phyloP scores from a whole-genome alignment of 345 rosid species.

The Rubroshorea leprosula region DNA sequence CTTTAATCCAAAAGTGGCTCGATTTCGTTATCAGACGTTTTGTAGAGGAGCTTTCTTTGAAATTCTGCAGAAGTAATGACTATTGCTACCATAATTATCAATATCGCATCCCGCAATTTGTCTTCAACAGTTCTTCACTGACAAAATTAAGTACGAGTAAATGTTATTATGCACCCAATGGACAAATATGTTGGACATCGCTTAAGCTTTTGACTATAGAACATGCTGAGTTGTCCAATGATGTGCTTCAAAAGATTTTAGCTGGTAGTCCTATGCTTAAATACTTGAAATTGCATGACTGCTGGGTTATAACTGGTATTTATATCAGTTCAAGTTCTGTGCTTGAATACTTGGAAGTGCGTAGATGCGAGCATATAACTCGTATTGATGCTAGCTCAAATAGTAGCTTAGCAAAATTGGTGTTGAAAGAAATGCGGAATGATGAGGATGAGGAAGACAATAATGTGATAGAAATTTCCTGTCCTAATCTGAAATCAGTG shows the following conservation, averaged over 20 bases:
- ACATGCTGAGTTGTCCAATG: neutral
- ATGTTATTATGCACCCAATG: neutral
- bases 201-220: neutral
- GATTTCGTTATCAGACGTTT: neutral
- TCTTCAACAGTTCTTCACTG: neutral
- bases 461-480: neutral
- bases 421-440: neutral
- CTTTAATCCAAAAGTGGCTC: neutral
- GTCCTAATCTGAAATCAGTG: conserved; percentile 4
- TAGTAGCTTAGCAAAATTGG: neutral
- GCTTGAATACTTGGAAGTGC: neutral
- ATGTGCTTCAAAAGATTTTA: neutral
- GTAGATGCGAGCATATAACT: neutral
- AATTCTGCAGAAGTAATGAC: neutral
- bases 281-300: neutral
- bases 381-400: neutral
- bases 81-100: neutral
- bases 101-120: neutral
- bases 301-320: neutral
- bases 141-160: neutral
- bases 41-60: neutral
- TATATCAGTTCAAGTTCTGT: neutral
- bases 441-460: neutral
- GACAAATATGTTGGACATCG: neutral
- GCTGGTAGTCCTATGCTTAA: neutral